phyloP scores from a whole-genome alignment of 2,329 filamentous ascomycete genomes.

The Pseudocercospora cruenta region DNA sequence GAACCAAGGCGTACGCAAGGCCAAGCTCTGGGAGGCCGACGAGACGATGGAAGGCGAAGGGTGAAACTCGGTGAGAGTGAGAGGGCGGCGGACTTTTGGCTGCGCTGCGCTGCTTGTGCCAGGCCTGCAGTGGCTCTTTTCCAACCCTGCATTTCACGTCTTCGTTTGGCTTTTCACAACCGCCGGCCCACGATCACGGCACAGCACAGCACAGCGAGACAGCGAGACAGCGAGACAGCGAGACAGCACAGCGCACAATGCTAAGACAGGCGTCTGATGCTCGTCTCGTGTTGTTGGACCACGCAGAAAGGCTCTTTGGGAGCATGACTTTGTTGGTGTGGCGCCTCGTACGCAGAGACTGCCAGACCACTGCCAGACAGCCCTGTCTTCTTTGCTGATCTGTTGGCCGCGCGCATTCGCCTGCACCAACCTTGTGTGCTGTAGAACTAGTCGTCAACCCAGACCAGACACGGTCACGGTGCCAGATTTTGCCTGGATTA shows the following conservation, averaged over 20 bases:
- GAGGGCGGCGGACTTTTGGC: neutral
- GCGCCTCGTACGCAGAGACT: neutral
- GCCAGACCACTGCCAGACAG: neutral
- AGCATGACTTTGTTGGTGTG: neutral
- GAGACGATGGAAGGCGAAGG: neutral
- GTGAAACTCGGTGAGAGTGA: conserved; percentile 1
- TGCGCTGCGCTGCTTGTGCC: neutral
- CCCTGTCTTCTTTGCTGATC: neutral
- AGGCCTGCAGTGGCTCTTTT: neutral
- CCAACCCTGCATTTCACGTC: conserved; percentile 3
- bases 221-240: neutral
- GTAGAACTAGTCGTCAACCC: too few species aligned
- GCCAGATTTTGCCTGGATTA: too few species aligned
- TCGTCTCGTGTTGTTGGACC: too few species aligned
- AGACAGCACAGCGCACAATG: neutral
- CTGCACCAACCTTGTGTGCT: too few species aligned
- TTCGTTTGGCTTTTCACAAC: neutral
- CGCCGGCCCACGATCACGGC: neutral
- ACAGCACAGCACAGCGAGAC: neutral
- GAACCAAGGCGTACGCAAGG: neutral
- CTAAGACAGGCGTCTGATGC: too few species aligned
- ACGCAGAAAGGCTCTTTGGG: neutral
- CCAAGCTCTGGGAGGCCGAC: neutral
- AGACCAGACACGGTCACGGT: too few species aligned
- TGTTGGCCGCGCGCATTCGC: neutral